phyloP scores from a whole-genome alignment of 257 asterid genomes.

The Nyctanthes arbortristis region DNA sequence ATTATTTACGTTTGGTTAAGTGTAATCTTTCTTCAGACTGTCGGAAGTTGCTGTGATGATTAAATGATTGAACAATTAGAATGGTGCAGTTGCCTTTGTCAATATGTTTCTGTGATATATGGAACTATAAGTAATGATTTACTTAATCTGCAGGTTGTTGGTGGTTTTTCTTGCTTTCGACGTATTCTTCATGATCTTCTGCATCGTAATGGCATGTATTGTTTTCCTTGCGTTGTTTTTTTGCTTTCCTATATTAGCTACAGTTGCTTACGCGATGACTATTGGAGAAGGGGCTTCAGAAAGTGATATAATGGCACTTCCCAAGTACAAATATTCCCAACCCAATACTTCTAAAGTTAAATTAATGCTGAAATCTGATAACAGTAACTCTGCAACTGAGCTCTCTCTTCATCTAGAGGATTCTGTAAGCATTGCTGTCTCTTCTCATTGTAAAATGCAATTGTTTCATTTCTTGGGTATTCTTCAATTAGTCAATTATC shows the following conservation, averaged over 20 bases:
- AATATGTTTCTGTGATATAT: background rate
- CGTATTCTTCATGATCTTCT: constrained; percentile 76
- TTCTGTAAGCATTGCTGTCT: constrained; percentile 53
- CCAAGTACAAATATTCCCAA: constrained; percentile 59
- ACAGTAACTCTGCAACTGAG: constrained; percentile 36
- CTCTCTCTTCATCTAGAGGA: constrained; percentile 72
- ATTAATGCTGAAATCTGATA: constrained; percentile 28
- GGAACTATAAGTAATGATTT: background rate
- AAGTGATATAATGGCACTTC: constrained; percentile 69
- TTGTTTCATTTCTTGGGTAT: background rate
- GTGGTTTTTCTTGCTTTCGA: constrained; percentile 83
- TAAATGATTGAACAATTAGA: no score
- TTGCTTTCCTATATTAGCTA: constrained; percentile 69
- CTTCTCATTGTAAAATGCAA: no score
- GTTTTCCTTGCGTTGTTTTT: constrained; percentile 63
- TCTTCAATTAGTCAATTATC: no score
- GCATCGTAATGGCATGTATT: constrained; percentile 70
- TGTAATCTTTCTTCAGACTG: background rate
- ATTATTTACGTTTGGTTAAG: background rate
- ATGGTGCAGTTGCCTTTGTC: background rate
- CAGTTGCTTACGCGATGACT: constrained; percentile 83
- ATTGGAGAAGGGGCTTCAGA: constrained; percentile 78
- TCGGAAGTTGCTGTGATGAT: no score
- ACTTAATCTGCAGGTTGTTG: constrained; percentile 64
- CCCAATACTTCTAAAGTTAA: constrained; percentile 23